These are phyloP conservation scores for Fimicolochytrium jonesii DNA, from an alignment of 192 early-diverging fungal species.

Conservation along the genomic window DNA sequence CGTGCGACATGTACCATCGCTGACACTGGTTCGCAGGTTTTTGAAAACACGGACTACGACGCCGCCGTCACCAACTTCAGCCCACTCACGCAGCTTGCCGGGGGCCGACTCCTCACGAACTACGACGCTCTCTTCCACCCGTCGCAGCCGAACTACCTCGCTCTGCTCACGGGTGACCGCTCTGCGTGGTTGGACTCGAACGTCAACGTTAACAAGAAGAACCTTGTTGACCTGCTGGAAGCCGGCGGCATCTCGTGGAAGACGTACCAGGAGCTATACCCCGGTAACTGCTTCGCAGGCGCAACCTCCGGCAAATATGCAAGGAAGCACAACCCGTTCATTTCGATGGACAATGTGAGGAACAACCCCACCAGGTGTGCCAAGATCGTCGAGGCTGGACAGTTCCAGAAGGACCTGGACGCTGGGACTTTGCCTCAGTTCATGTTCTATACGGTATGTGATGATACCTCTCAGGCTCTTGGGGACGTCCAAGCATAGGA, in stretches of 20 bases:
- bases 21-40: no score
- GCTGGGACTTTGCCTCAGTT: constrained; percentile 49
- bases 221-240: constrained; percentile 53
- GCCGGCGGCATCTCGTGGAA: constrained; percentile 56
- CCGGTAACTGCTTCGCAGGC: constrained; percentile 46
- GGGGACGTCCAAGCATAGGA: no score
- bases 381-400: constrained; percentile 54
- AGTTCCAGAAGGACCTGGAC: constrained; percentile 53
- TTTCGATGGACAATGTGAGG: constrained; percentile 47
- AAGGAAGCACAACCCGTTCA: constrained; percentile 75
- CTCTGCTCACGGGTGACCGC: constrained; percentile 38
- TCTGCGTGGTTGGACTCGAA: constrained; percentile 30
- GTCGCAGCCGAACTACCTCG: constrained; percentile 73
- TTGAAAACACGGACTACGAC: constrained; percentile 37
- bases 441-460: constrained; percentile 58
- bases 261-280: constrained; percentile 59
- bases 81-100: not conserved
- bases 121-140: constrained; percentile 56
- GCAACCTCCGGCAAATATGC: constrained; percentile 6
- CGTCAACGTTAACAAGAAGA: constrained; percentile 36
- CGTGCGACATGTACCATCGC: no score
- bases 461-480: no score
- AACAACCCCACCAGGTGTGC: constrained; percentile 54
- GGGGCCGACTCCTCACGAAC: constrained; percentile 55
- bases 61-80: constrained; percentile 22